Evolutionary conservation across 2,329 filamentous ascomycete species (phyloP).

Genomic region (Nemania sp.): DNA sequence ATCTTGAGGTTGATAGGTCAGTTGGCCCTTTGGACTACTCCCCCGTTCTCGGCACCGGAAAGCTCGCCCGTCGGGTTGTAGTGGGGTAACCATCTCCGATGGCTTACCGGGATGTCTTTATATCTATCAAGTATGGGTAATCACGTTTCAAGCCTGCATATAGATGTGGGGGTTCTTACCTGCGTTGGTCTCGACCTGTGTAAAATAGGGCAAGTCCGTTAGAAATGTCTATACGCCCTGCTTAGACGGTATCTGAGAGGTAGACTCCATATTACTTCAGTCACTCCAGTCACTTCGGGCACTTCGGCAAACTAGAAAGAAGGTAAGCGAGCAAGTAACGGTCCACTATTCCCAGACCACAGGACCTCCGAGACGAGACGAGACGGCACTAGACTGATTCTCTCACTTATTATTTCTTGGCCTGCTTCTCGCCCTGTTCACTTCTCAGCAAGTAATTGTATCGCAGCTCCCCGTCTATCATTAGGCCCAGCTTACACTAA

Average conservation of each 20-base stretch:
- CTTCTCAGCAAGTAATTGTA: not conserved
- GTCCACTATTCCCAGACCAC: not conserved
- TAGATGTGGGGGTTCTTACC: not conserved
- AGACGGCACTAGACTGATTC: not conserved
- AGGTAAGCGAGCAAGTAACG: not conserved
- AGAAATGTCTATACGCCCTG: too few species aligned
- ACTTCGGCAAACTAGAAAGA: too few species aligned
- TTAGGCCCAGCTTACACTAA: too few species aligned
- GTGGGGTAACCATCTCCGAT: slow-evolving; percentile 20
- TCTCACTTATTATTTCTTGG: not conserved
- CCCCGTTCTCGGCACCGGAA: slow-evolving; percentile 20
- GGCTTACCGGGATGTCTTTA: slow-evolving; percentile 4
- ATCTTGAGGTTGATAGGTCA: slow-evolving; percentile 1
- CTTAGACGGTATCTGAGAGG: too few species aligned
- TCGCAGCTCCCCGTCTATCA: too few species aligned
- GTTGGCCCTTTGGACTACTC: slow-evolving; percentile 1
- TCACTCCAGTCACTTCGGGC: too few species aligned
- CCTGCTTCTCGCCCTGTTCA: slow-evolving; percentile 4
- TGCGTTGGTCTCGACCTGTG: too few species aligned
- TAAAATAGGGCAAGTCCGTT: too few species aligned
- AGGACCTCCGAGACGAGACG: not conserved
- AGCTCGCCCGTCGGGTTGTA: slow-evolving; percentile 9
- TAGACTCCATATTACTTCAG: too few species aligned
- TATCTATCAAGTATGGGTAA: not conserved
- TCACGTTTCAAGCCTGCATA: too few species aligned